Base-by-base conservation (phyloP, 2,329 filamentous ascomycete species). In the Aspergillus sp. region DNA sequence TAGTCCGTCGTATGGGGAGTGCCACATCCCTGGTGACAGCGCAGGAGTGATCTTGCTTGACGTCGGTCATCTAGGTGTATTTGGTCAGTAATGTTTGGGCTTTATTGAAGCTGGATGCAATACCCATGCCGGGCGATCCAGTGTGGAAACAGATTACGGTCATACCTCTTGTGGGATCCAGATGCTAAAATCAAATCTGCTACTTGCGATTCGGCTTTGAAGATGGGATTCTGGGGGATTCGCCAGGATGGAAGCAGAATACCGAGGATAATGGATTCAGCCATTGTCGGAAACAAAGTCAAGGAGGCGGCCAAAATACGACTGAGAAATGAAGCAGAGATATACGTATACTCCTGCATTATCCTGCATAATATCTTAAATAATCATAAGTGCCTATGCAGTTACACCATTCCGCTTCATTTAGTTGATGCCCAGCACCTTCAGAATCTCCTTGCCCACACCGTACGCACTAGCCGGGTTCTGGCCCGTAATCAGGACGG, bases 1-100 rank as follows among this genome's bases (percentile, higher is more conserved):
- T 70, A 0, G 79, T 83, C 83, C 84, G 88, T n/a, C n/a, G n/a
- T n/a, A n/a, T n/a, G n/a, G n/a, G n/a, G n/a, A 83, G 36, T 64
- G 67, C 87, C 88, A 93, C 0, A 71, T 73, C 4, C 88, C 78
- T 80, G 0, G 75, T 82, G 0, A 84, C 66, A 1, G 75, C 68
- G 65, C 87, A 94, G 32, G 76, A 72, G 8, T 66, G 71, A 63
- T 77, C 73, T 33, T 76, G 73, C 4, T 75, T 69, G 7, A 91
- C 82, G 53, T 73, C 70, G 8, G 72, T 78, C 19, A 19, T 19
- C 19, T 19, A 19, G 19, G 2, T 19, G 19, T 19, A 19, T 19
- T 19, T 19, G 19, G 19, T 19, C 19, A 19, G 19, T 19, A 19
- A 1, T 19, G 19, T 19, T 19, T 2, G 19, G 19, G 19, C 1